A percentile compares a stretch with the other conserved stretches of the same genome.
Conservation (phyloP, 768 basidiomycete genomes). For the Pleurotus tuoliensis region DNA sequence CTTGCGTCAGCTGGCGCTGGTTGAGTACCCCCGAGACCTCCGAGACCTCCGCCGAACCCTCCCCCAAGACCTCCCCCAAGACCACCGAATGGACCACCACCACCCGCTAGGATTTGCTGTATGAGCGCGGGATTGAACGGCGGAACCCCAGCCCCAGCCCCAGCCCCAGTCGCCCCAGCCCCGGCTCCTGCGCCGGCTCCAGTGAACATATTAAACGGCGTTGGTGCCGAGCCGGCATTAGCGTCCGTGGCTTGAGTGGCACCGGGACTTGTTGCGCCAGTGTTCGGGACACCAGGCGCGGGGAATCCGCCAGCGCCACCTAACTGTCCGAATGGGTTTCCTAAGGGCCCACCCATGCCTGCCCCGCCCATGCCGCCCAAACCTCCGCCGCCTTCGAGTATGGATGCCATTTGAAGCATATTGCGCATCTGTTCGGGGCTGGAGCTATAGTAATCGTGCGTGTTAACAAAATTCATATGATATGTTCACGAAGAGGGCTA, state of each 20-base stretch:
- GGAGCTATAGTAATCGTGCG: conserved; percentile 34
- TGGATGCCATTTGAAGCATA: conserved; percentile 71
- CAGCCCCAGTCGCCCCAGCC: conserved; percentile 17
- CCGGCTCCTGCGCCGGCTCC: conserved; percentile 21
- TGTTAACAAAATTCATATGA: not conserved
- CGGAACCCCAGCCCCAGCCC: conserved; percentile 16
- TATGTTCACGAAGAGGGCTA: conserved; percentile 20
- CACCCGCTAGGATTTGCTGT: conserved; percentile 40
- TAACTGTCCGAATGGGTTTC: conserved; percentile 10
- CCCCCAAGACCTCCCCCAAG: conserved; percentile 15
- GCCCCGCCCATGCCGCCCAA: conserved; percentile 5
- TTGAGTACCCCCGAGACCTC: conserved; percentile 26
- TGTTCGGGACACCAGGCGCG: conserved; percentile 54
- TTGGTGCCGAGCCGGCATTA: conserved; percentile 17
- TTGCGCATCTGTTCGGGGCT: conserved; percentile 74
- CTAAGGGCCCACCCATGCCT: not conserved
- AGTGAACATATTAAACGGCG: conserved; percentile 16
- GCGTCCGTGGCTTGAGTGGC: conserved; percentile 19
- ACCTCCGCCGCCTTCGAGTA: conserved; percentile 34
- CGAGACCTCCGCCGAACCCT: conserved; percentile 14
- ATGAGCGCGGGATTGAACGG: conserved; percentile 39
- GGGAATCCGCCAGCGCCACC: conserved; percentile 41
- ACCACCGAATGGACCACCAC: conserved; percentile 23
- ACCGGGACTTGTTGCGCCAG: conserved; percentile 21
- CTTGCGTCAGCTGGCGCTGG: conserved; percentile 61